Evolutionary conservation across 192 early-diverging fungal species (phyloP).

Genomic region (Umbelopsis ramanniana): DNA sequence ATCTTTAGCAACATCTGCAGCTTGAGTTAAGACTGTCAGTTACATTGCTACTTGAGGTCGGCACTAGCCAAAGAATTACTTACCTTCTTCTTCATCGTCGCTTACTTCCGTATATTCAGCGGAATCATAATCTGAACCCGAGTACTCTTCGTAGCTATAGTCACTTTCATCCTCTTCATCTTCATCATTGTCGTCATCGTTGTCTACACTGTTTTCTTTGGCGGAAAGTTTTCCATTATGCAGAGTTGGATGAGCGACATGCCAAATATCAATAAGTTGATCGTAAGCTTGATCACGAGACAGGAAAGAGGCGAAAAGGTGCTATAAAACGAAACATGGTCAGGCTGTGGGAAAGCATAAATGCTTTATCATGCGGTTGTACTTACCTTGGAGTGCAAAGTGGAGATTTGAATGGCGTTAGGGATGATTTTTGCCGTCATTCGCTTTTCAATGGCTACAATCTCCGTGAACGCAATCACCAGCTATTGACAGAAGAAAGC

Average conservation of each 20-base stretch:
- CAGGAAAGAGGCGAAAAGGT: constrained; percentile 87
- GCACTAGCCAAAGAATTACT: neutral
- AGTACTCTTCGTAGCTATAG: neutral
- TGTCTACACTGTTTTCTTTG: neutral
- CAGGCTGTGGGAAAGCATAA: neutral
- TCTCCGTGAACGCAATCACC: constrained; percentile 76
- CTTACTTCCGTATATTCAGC: constrained; percentile 1
- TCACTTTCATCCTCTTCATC: constrained; percentile 7
- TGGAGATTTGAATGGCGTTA: constrained; percentile 87
- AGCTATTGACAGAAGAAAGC: constrained; percentile 38
- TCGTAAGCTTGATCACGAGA: constrained; percentile 81
- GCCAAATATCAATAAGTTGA: constrained; percentile 72
- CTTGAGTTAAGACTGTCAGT: neutral
- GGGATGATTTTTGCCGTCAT: constrained; percentile 86
- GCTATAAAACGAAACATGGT: constrained; percentile 36
- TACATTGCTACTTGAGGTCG: no score
- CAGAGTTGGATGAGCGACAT: constrained; percentile 24
- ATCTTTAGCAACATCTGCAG: no score
- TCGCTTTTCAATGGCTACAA: constrained; percentile 83
- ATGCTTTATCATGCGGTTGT: neutral
- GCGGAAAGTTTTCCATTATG: neutral
- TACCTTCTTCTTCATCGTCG: neutral
- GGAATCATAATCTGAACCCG: constrained; percentile 22
- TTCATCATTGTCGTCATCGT: neutral
- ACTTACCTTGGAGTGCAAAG: constrained; percentile 62